Base-by-base conservation (phyloP, 768 basidiomycete genomes). In the Vararia minispora region DNA sequence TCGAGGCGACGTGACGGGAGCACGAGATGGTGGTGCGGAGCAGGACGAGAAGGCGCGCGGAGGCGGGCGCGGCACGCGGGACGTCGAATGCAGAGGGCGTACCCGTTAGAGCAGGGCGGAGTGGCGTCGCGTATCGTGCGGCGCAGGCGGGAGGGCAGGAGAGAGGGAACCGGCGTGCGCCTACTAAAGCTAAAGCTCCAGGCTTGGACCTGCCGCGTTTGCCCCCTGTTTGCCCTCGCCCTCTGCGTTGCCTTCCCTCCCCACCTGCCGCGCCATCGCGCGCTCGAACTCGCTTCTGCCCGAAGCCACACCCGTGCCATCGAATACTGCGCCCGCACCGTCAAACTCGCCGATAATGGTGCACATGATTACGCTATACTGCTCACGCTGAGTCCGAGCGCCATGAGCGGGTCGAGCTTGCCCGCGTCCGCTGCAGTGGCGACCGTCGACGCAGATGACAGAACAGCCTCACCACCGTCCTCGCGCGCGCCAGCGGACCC, bases 321-420 rank as follows among this genome's bases (percentile, higher is more conserved):
- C 52, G 12, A 62, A 67, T 56, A 64, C 58, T 52, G 80, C 68
- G 4, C 66, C 65, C 46, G 83, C 83, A 21, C 71, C 75, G n/a
- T n/a, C n/a, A n/a, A n/a, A n/a, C n/a, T n/a, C n/a, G 51, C 61
- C 71, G 29, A 85, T 74, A 41, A 90, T 66, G 38, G 74, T 79
- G 55, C 79, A 76, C 47, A 92, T 56, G 40, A 92, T 85, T 44
- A 74, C 55, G 39, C 72, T 72, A 60, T 92, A 95, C 58, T 90
- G 85, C 53, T 91, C 86, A 92, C 88, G 12, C 79, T 74, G 39
- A 92, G 71, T 10, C 89, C 90, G 76, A 91, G 83, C 13, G 78
- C 82, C 12, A 80, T 83, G 28, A 95, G 67, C 5, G 87, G 86
- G 58, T 94, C 90, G 48, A 86, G 30, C 6, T 44, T 44, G 18